phyloP scores from a whole-genome alignment of 257 asterid genomes.

The Solanum sitiens region DNA sequence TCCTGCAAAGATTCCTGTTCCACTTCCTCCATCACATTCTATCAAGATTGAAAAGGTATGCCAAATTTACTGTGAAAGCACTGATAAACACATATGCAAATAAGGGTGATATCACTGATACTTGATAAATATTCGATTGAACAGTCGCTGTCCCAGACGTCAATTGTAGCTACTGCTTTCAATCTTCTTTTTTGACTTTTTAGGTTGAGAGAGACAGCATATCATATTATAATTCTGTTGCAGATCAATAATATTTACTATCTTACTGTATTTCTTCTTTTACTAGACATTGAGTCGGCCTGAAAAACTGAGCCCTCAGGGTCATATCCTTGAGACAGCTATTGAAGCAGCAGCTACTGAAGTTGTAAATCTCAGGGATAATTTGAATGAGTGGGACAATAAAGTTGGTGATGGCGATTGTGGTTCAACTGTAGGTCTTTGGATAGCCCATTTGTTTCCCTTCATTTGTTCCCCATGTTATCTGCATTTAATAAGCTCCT shows the following conservation, averaged over 20 bases:
- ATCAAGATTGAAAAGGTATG: constrained; percentile 65
- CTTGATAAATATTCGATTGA: background rate
- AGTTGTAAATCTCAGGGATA: constrained; percentile 50
- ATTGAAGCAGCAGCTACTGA: constrained; percentile 87
- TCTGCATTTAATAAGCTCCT: background rate
- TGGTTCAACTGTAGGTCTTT: constrained; percentile 82
- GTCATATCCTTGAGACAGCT: constrained; percentile 66
- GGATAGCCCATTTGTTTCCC: constrained; percentile 1
- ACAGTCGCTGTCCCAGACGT: background rate
- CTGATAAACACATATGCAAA: background rate
- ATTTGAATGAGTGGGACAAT: constrained; percentile 88
- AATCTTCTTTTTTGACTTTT: background rate
- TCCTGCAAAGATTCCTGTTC: constrained; percentile 93
- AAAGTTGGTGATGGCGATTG: constrained; percentile 99
- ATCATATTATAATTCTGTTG: background rate
- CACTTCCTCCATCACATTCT: constrained; percentile 62
- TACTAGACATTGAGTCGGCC: constrained; percentile 61
- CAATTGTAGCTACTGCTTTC: background rate
- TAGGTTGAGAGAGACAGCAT: background rate
- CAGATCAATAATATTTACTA: background rate
- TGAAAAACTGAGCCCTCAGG: constrained; percentile 45
- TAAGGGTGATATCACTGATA: background rate
- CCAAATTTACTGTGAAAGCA: background rate
- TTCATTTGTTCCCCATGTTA: background rate
- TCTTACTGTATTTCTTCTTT: constrained; percentile 6